A percentile compares a stretch with the other conserved stretches of the same genome.
phyloP scores from a whole-genome alignment of 2,329 filamentous ascomycete species.

The Fonsecaea monophora region DNA sequence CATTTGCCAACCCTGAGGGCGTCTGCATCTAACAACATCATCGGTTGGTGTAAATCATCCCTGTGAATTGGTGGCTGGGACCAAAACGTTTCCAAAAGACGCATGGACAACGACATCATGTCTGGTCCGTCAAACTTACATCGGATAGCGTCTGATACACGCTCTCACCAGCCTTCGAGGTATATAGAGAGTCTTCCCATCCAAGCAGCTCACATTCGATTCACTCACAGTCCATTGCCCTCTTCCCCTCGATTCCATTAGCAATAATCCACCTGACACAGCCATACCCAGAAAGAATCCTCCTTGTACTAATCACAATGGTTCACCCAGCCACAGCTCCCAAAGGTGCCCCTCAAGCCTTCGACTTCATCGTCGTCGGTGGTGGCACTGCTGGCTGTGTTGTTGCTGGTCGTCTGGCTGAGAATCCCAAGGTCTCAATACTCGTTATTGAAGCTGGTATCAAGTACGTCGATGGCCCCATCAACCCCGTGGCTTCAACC shows the following conservation, averaged over 20 bases:
- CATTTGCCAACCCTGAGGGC: neutral
- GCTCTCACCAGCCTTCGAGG: neutral
- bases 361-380: conserved; percentile 44
- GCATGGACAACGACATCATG: neutral
- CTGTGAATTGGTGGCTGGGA: neutral
- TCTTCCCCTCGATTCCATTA: neutral
- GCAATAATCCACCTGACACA: neutral
- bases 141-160: neutral
- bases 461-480: conserved; percentile 36
- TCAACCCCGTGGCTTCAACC: neutral
- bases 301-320: conserved; percentile 2
- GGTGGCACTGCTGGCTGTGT: conserved; percentile 57
- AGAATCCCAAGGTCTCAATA: conserved; percentile 56
- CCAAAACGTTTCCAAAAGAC: neutral
- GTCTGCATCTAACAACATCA: neutral
- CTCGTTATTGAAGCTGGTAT: conserved; percentile 49
- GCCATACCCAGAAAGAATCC: neutral
- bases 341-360: conserved; percentile 23
- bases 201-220: neutral
- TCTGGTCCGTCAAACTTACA: neutral
- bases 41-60: neutral
- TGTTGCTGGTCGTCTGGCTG: conserved; percentile 60
- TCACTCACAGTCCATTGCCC: neutral
- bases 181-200: neutral
- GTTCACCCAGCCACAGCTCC: conserved; percentile 16